Base-by-base conservation (phyloP, 148 eudicot species). In the Vaccinium myrtillus region DNA sequence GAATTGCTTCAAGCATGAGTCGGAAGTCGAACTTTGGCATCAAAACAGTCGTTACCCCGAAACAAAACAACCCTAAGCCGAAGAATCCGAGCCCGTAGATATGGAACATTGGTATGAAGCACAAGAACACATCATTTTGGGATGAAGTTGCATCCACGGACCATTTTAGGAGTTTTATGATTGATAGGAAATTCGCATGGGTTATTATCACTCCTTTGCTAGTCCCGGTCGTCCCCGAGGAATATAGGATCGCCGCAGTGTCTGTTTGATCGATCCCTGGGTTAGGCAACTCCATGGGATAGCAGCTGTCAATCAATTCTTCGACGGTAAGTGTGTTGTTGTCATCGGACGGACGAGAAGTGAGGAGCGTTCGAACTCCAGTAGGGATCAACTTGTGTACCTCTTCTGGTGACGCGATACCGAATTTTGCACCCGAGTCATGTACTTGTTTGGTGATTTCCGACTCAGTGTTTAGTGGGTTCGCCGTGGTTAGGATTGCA, bases 91-190 rank as follows among this genome's bases (percentile, higher is more conserved):
- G 88, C 25, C 93, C 91, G 19, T 91, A 91, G 43, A 91, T 87
- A 81, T 89, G 93, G 54, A 91, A 89, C 88, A 91, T 87, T 8
- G 93, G 93, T 81, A 87, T 65, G 87, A 91, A 90, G 80, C 91
- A 89, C 70, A 91, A 78, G 80, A 87, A 85, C 8, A 91, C 88
- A 46, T 89, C 93, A 50, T 90, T 67, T 10, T 87, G 59, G 39
- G 91, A 77, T 18, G 85, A 85, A 4, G 86, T 61, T 43, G 54
- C 87, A 0, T 91, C 71, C 36, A 81, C 85, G 3, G 86, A 82
- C 88, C 88, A 91, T 83, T 84, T 88, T 32, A 32, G 36, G 49
- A 89, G 18, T 87, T 73, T 54, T 81, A 89, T 75, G 30, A 88
- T 83, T 2, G 93, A 84, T 18, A 89, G 85, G 59, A 89, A 77